Evolutionary conservation across 2,329 filamentous ascomycete genomes (phyloP).

Genomic region (Sodiomyces alkalinus): DNA sequence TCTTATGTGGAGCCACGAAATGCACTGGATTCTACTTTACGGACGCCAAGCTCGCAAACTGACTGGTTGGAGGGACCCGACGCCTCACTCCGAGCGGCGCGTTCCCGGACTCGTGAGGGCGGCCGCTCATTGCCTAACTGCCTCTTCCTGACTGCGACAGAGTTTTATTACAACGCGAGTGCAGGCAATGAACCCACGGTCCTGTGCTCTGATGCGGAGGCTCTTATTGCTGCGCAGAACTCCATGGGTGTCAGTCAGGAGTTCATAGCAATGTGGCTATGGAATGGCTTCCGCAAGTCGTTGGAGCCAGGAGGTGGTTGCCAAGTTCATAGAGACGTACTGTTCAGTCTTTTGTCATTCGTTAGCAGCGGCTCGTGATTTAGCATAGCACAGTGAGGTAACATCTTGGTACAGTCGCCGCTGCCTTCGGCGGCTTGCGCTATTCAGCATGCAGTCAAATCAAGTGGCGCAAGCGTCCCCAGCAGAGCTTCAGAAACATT

Average conservation of each 20-base stretch:
- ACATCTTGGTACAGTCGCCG: no score
- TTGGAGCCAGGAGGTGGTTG: slow-evolving; percentile 12
- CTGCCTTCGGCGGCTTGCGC: no score
- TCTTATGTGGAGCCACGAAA: background rate
- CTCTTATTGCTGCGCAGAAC: slow-evolving; percentile 16
- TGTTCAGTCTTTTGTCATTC: slow-evolving; percentile 12
- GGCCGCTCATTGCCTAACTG: background rate
- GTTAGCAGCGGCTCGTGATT: slow-evolving; percentile 11
- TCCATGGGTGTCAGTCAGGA: slow-evolving; percentile 10
- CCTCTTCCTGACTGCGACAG: background rate
- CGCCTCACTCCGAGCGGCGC: background rate
- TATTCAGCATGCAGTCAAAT: no score
- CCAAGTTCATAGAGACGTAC: slow-evolving; percentile 13
- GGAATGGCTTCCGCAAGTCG: slow-evolving; percentile 13
- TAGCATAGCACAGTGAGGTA: no score
- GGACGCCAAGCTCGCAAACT: no score
- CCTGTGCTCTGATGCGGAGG: slow-evolving; percentile 16
- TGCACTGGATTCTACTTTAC: no score
- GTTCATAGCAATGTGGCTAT: slow-evolving; percentile 11
- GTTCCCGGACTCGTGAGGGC: background rate
- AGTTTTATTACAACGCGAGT: background rate
- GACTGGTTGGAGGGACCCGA: background rate
- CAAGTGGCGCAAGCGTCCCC: no score
- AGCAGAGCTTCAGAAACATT: no score
- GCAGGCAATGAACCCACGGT: slow-evolving; percentile 13